Evolutionary conservation across 2,329 filamentous ascomycete species (phyloP).

Genomic region (Eutypella sp.): DNA sequence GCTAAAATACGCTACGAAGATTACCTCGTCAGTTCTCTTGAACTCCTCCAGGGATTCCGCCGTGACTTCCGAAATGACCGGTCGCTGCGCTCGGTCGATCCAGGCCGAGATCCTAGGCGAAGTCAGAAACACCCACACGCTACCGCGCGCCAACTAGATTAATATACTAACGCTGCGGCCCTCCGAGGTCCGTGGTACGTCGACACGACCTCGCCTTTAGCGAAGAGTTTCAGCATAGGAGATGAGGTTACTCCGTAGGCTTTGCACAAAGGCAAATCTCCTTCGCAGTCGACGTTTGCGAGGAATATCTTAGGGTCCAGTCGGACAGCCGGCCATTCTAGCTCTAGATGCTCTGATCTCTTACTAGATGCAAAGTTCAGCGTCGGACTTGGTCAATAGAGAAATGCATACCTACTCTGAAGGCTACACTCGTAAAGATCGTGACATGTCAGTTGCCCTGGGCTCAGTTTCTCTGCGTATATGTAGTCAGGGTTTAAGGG

Average conservation of each 20-base stretch:
- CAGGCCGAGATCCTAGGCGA: slow-evolving; percentile 15
- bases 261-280: slow-evolving; percentile 6
- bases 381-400: neutral
- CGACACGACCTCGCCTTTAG: slow-evolving; percentile 6
- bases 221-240: slow-evolving; percentile 12
- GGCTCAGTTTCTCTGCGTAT: neutral
- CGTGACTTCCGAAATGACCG: slow-evolving; percentile 18
- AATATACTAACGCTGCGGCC: slow-evolving; percentile 15
- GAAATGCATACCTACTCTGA: slow-evolving; percentile 6
- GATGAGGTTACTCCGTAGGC: slow-evolving; percentile 7
- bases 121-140: neutral
- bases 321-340: slow-evolving; percentile 13
- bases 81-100: slow-evolving; percentile 21
- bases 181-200: slow-evolving; percentile 18
- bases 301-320: slow-evolving; percentile 8
- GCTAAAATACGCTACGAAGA: slow-evolving; percentile 26
- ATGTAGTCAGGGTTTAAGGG: neutral
- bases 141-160: neutral
- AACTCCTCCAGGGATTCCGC: slow-evolving; percentile 18
- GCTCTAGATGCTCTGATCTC: slow-evolving; percentile 13
- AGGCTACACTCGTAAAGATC: slow-evolving; percentile 2
- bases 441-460: neutral
- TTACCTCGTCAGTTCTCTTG: slow-evolving; percentile 25
- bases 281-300: slow-evolving; percentile 17
- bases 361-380: slow-evolving; percentile 8